These are phyloP conservation scores for Fusarium falciforme DNA, from an alignment of 2,329 filamentous ascomycete genomes.

Conservation along the genomic window DNA sequence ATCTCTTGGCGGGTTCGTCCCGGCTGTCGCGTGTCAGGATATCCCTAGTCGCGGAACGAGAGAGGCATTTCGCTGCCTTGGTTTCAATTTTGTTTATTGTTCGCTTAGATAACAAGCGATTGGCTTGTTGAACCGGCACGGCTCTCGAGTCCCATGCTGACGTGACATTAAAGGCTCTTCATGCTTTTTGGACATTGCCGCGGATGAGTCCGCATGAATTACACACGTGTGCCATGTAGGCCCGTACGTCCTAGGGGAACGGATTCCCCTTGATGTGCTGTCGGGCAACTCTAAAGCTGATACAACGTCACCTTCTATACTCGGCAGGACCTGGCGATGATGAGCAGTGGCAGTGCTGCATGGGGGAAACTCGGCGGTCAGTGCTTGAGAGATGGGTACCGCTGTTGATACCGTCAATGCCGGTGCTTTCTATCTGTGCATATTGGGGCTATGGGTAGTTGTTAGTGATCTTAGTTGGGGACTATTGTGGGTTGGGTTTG, in stretches of 20 bases:
- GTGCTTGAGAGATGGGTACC: not conserved
- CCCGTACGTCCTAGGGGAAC: not conserved
- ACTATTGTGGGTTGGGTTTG: not conserved
- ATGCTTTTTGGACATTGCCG: not conserved
- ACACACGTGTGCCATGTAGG: constrained; percentile 1
- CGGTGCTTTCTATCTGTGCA: not conserved
- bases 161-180: not conserved
- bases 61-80: not conserved
- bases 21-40: constrained; percentile 8
- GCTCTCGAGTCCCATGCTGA: not conserved
- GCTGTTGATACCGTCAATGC: not conserved
- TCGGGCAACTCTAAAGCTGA: not conserved
- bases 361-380: not conserved
- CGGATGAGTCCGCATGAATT: not conserved
- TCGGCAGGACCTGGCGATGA: not conserved
- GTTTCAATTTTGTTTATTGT: not conserved
- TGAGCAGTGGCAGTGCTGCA: not conserved
- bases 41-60: not conserved
- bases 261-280: not conserved
- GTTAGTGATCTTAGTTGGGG: not conserved
- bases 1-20: constrained; percentile 10
- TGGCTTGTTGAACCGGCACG: not conserved
- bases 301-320: not conserved
- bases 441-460: not conserved
- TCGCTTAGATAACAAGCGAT: constrained; percentile 4